phyloP scores from a whole-genome alignment of 805 yeast genomes.

The Candida hungchunana region DNA sequence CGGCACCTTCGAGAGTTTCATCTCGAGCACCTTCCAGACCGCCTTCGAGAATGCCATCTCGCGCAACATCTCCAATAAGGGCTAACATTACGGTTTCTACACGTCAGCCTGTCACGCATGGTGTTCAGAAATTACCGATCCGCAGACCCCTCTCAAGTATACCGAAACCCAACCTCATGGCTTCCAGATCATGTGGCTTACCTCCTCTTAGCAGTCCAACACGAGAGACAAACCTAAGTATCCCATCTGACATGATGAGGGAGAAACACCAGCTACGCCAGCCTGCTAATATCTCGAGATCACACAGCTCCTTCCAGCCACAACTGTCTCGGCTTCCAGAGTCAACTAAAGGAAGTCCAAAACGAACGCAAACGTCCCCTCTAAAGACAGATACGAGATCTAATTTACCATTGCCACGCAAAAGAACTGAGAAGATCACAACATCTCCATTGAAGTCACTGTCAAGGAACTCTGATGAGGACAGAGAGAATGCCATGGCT shows the following conservation, averaged over 20 bases:
- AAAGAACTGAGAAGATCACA: conserved; percentile 12
- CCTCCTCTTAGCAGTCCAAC: conserved; percentile 16
- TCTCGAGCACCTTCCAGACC: conserved; percentile 18
- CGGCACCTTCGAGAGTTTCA: conserved; percentile 19
- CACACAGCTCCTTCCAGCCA: conserved; percentile 24
- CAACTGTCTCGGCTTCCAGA: conserved; percentile 20
- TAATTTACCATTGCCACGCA: conserved; percentile 10
- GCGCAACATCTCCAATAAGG: conserved; percentile 17
- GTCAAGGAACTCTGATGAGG: conserved; percentile 13
- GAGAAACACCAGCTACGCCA: conserved; percentile 10
- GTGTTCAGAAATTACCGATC: conserved; percentile 21
- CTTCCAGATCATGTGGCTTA: conserved; percentile 14
- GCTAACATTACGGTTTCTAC: conserved; percentile 8
- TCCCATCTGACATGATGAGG: conserved; percentile 11
- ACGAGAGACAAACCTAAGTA: conserved; percentile 9
- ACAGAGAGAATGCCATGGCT: conserved; percentile 8
- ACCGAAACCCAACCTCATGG: conserved; percentile 10
- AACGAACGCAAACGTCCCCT: conserved; percentile 16
- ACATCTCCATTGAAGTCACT: conserved; percentile 28
- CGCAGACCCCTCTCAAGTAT: conserved; percentile 12
- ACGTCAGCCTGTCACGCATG: conserved; percentile 11
- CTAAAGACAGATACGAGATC: conserved; percentile 13
- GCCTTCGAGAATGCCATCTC: conserved; percentile 9
- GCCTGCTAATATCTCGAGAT: conserved; percentile 16
- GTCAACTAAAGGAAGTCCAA: conserved; percentile 10